These are phyloP conservation scores for Zalaria obscura DNA, from an alignment of 2,329 filamentous ascomycete species.

Conservation along the genomic window DNA sequence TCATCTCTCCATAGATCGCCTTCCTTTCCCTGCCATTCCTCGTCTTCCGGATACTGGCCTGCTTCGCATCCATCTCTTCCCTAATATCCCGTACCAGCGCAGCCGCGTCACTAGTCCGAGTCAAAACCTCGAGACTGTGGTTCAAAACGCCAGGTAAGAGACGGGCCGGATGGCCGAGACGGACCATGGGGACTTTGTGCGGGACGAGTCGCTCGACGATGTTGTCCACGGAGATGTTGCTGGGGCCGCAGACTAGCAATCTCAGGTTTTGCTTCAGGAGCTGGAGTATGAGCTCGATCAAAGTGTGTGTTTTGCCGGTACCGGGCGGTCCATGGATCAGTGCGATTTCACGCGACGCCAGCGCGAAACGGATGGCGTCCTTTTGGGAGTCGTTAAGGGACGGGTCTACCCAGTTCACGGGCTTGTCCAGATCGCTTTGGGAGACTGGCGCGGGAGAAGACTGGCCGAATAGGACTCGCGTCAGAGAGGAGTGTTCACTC, in stretches of 20 bases:
- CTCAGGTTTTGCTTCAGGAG: slow-evolving; percentile 59
- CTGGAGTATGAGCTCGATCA: slow-evolving; percentile 93
- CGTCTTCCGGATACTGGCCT: slow-evolving; percentile 77
- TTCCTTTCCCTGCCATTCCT: slow-evolving; percentile 64
- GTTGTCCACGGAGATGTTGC: slow-evolving; percentile 96
- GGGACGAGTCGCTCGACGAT: slow-evolving; percentile 84
- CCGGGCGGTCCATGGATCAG: slow-evolving; percentile 92
- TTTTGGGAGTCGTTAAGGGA: slow-evolving; percentile 48
- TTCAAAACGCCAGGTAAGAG: slow-evolving; percentile 75
- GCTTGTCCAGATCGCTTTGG: slow-evolving; percentile 26
- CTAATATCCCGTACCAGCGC: slow-evolving; percentile 81
- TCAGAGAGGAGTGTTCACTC: slow-evolving; percentile 41
- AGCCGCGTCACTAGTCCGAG: slow-evolving; percentile 78
- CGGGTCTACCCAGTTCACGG: slow-evolving; percentile 40
- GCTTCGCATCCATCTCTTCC: slow-evolving; percentile 84
- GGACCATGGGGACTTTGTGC: slow-evolving; percentile 73
- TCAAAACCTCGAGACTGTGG: slow-evolving; percentile 84
- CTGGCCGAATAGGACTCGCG: slow-evolving; percentile 47
- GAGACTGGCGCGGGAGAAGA: slow-evolving; percentile 35
- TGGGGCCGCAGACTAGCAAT: slow-evolving; percentile 87
- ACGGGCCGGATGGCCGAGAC: slow-evolving; percentile 83
- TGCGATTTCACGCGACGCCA: slow-evolving; percentile 68
- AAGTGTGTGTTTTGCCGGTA: slow-evolving; percentile 90
- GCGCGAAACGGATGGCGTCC: slow-evolving; percentile 60
- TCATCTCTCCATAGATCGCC: slow-evolving; percentile 73